Evolutionary conservation across 352 stramenopile genomes (phyloP).

Genomic region (Globisporangium carolinianum): DNA sequence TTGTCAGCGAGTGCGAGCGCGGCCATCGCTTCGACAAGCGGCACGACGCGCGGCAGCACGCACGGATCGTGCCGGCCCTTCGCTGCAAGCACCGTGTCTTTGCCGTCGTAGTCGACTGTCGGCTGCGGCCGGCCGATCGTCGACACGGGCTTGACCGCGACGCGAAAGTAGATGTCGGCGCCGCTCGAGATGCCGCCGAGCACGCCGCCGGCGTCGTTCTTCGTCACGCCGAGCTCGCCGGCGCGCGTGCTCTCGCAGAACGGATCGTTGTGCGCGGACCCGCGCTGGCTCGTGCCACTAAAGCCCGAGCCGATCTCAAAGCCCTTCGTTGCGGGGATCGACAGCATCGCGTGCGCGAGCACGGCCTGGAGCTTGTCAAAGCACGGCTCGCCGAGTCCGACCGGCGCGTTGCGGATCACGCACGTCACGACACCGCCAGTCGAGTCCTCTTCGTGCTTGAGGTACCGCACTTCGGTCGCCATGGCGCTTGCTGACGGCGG

Average conservation of each 20-base stretch:
- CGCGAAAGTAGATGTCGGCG: conserved; percentile 97
- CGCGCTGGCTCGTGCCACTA: conserved; percentile 92
- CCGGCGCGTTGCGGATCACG: conserved; percentile 94
- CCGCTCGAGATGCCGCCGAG: conserved; percentile 98
- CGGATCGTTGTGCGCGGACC: conserved; percentile 98
- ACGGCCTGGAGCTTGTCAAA: conserved; percentile 99
- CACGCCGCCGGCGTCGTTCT: conserved; percentile 92
- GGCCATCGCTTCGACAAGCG: conserved; percentile 98
- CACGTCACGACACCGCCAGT: conserved; percentile 95
- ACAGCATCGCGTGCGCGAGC: conserved; percentile 98
- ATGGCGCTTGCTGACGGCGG: conserved; percentile 90
- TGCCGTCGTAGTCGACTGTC: conserved; percentile 92
- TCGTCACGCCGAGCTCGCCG: conserved; percentile 68
- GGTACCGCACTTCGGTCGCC: conserved; percentile 91
- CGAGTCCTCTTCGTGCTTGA: conserved; percentile 88
- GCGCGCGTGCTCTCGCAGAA: conserved; percentile 79
- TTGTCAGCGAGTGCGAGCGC: conserved; percentile 94
- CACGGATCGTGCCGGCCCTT: conserved; percentile 98
- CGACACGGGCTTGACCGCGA: conserved; percentile 99
- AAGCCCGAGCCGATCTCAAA: conserved; percentile 98
- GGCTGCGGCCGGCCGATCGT: conserved; percentile 96
- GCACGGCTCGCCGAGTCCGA: conserved; percentile 95
- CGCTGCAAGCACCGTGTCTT: conserved; percentile 93
- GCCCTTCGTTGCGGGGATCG: conserved; percentile 97
- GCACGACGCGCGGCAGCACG: conserved; percentile 95